Conservation (phyloP, 805 yeast species). For the Sugiyamaella chiloensis region DNA sequence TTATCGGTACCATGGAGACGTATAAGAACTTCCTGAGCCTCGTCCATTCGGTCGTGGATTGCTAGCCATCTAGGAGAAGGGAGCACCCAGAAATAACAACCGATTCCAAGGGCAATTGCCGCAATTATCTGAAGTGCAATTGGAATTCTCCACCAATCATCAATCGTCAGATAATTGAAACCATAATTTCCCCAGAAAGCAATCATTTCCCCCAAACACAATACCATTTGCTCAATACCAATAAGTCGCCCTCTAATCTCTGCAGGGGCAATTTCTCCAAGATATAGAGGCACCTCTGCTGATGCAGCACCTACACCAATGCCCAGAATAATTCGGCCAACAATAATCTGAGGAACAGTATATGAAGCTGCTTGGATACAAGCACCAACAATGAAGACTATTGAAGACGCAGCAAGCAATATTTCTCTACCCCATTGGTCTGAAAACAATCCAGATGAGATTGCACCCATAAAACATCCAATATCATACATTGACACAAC, state of each 20-base stretch:
- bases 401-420: constrained; percentile 75
- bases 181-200: constrained; percentile 20
- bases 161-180: constrained; percentile 8
- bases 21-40: constrained; percentile 6
- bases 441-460: constrained; percentile 53
- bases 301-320: constrained; percentile 74
- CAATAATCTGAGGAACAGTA: constrained; percentile 66
- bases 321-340: constrained; percentile 70
- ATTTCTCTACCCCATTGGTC: constrained; percentile 83
- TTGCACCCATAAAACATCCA: constrained; percentile 45
- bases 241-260: constrained; percentile 82
- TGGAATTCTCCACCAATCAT: constrained; percentile 38
- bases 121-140: constrained; percentile 62
- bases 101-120: constrained; percentile 3
- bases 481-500: constrained; percentile 49
- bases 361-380: constrained; percentile 77
- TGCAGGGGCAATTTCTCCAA: constrained; percentile 76
- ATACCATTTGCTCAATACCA: constrained; percentile 53
- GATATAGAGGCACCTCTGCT: constrained; percentile 71
- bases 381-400: constrained; percentile 81
- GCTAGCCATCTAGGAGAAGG: constrained; percentile 11
- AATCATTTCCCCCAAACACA: constrained; percentile 14
- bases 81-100: constrained; percentile 7
- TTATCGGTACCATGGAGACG: constrained; percentile 12
- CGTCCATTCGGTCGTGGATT: constrained; percentile 9